Evolutionary conservation across 78 protist genomes (phyloP), one percentile per base, ranked within the genome.

Genomic region (Planoprotostelium fungivorum): DNA sequence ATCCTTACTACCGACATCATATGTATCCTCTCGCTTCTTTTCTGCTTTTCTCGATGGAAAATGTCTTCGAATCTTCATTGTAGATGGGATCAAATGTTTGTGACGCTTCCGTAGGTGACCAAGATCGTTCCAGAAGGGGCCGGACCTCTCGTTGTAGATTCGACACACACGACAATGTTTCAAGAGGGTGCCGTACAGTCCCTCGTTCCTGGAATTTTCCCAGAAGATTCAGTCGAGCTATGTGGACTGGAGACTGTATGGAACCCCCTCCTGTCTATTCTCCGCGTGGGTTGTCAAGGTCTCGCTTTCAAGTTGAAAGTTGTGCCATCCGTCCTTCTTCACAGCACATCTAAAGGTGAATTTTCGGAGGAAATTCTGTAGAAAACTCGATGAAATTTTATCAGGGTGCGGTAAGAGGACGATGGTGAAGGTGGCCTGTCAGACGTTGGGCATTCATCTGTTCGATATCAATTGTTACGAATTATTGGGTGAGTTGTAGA

Each of bases 361-460:
- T 35, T 86, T 88, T n/a, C 88, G 87, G 87, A 88, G 83, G 51
- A 88, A 89, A 36, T 88, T 91, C 63, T n/a, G n/a, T n/a, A 89
- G 92, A 36, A 0, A 87, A 38, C 28, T 93, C 28, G 0, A 89
- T 0, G 35, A 93, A 38, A 91, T 89, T 36, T 83, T 89, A 31
- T 73, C 51, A 90, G 93, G 95, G 38, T 86, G 83, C n/a, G 95
- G 95, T 23, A 93, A 93, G 87, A 10, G 83, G 36, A 93, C 95
- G 25, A 10, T 93, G 5, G 34, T 93, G 23, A 38, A 37, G 31
- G 73, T 85, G 36, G 86, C 88, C 0, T 51, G 88, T 0, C 29
- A 87, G 39, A 51, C 31, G 29, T 34, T 93, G 23, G 95, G 95
- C 31, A 29, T 90, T n/a, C 90, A 90, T 84, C 0, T n/a, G 0